phyloP scores from a whole-genome alignment of 768 basidiomycete species.

The Roridomyces roridus region DNA sequence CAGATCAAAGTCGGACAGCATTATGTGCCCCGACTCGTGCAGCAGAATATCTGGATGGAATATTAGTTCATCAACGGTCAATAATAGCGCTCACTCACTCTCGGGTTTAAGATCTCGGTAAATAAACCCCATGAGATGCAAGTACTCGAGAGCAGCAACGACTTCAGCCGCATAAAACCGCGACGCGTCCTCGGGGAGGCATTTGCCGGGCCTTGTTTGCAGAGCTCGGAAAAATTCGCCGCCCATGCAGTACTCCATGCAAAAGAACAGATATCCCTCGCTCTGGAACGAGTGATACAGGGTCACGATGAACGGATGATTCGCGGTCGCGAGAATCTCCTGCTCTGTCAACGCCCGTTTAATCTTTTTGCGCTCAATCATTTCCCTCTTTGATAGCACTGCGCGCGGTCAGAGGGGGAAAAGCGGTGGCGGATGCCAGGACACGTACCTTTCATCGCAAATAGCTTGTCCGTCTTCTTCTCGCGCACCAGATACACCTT shows the following conservation, averaged over 20 bases:
- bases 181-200: slow-evolving; percentile 92
- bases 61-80: slow-evolving; percentile 23
- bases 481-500: slow-evolving; percentile 98
- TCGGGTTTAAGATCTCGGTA: slow-evolving; percentile 99
- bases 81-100: slow-evolving; percentile 74
- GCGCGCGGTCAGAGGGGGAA: slow-evolving; percentile 31
- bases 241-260: slow-evolving; percentile 99
- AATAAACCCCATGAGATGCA: slow-evolving; percentile 99
- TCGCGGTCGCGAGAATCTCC: slow-evolving; percentile 97
- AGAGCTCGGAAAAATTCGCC: slow-evolving; percentile 99
- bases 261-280: slow-evolving; percentile 96
- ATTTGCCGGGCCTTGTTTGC: slow-evolving; percentile 96
- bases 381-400: slow-evolving; percentile 99
- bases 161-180: slow-evolving; percentile 99
- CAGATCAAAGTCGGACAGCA: slow-evolving; percentile 99
- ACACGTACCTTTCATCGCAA: slow-evolving; percentile 95
- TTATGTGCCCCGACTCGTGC: slow-evolving; percentile 98
- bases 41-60: slow-evolving; percentile 83
- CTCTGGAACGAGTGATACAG: slow-evolving; percentile 99
- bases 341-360: slow-evolving; percentile 98
- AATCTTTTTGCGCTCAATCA: slow-evolving; percentile 99
- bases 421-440: slow-evolving; percentile 25
- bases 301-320: slow-evolving; percentile 99
- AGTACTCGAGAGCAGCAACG: slow-evolving; percentile 94
- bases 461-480: slow-evolving; percentile 96